Evolutionary conservation across 306 rosid genomes (phyloP).

Genomic region (Sechiopsis laciniata): DNA sequence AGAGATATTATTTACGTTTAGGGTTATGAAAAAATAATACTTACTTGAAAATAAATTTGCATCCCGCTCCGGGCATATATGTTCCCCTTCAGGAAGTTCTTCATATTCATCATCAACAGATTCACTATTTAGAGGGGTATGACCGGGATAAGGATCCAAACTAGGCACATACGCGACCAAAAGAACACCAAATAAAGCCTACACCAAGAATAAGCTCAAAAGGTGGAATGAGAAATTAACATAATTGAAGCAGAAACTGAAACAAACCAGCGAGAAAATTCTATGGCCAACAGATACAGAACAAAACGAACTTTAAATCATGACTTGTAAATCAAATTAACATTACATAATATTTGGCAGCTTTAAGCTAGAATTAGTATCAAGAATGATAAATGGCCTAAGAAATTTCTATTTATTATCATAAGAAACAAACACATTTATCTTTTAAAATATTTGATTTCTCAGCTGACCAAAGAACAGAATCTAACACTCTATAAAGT

Average conservation of each 20-base stretch:
- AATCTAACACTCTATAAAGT: not conserved
- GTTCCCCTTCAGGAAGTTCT: slow-evolving; percentile 83
- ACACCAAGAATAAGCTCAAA: slow-evolving; percentile 24
- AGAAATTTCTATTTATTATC: not conserved
- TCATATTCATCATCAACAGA: slow-evolving; percentile 54
- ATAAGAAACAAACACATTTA: not conserved
- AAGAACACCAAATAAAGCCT: slow-evolving; percentile 81
- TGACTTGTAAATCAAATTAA: not conserved
- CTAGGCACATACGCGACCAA: slow-evolving; percentile 61
- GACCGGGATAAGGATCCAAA: slow-evolving; percentile 87
- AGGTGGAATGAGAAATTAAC: slow-evolving; percentile 9
- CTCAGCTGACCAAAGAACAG: not conserved
- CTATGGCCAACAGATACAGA: not conserved
- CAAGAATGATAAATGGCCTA: not conserved
- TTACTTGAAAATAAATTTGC: slow-evolving; percentile 63
- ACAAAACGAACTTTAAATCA: not conserved
- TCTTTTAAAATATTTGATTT: not conserved
- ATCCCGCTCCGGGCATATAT: slow-evolving; percentile 72
- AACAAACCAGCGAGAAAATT: not conserved
- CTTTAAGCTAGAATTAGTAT: not conserved
- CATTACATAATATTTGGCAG: not conserved
- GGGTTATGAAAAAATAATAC: slow-evolving; percentile 23
- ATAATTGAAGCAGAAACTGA: not conserved
- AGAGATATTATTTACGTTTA: not conserved
- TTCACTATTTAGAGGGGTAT: slow-evolving; percentile 55